Base-by-base conservation (phyloP, 257 asterid genomes). In the Capsicum baccatum region DNA sequence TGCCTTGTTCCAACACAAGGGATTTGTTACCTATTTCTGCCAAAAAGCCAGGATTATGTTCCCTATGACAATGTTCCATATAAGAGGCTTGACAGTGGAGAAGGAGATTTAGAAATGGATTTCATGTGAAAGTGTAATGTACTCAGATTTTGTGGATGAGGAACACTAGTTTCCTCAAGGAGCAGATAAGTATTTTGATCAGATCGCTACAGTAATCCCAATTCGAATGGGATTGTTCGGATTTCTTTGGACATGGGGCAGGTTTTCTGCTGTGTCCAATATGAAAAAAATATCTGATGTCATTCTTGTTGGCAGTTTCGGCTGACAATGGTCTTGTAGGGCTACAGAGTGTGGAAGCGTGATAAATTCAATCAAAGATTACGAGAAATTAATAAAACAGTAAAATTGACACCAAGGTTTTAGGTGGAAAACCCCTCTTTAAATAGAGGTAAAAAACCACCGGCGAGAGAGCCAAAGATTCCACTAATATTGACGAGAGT, bases 101-200 rank as follows among this genome's bases (percentile, higher is more conserved):
- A 93, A 93, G 87, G 99, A 97, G 79, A 95, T 95, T 87, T 97
- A 95, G 89, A 95, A 94, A 83, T 95, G 98, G 97, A 90, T 93
- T 83, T 97, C 94, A 84, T 94, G 93, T 1, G 99, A 95, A 86
- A 98, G 99, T 33, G 99, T 21, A 90, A 90, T 80, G 97, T 93
- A 26, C 92, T 93, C 78, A 90, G 96, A 89, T 95, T 94, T 88
- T 98, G 95, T 4, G 99, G 97, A 82, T 94, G 97, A 21, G 97
- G 99, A 60, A 95, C 97, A 9, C 99, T 4, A 95, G 76, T 94
- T 95, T 86, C 99, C 98, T 88, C 96, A 94, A 71, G 98, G 99
- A 19, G 99, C 98, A 60, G 99, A 95, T 85, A 93, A 92, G 87
- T 95, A 94, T 86, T 93, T 92, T 79, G 97, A 95, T 79, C 99